phyloP scores from a whole-genome alignment of 2,329 filamentous ascomycete species.

The Venturia asperata region DNA sequence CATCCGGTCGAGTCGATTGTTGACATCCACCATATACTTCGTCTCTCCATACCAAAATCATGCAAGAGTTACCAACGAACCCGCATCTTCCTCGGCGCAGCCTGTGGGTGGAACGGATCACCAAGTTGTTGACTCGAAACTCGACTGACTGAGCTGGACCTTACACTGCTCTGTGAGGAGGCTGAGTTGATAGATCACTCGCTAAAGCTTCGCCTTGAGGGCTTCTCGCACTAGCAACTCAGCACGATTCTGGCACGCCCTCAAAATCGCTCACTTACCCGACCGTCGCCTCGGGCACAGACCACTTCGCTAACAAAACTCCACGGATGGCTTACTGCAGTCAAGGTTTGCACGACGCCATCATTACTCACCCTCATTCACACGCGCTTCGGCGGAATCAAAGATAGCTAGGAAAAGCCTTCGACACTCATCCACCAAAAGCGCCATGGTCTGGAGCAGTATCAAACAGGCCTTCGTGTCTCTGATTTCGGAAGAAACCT shows the following conservation, averaged over 20 bases:
- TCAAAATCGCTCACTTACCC: background rate
- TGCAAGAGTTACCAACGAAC: background rate
- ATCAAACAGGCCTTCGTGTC: background rate
- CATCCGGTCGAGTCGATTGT: background rate
- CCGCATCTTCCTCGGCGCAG: background rate
- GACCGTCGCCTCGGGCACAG: background rate
- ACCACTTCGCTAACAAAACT: no score
- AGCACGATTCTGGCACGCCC: background rate
- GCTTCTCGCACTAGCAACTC: constrained; percentile 26
- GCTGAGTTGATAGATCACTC: constrained; percentile 7
- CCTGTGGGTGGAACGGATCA: background rate
- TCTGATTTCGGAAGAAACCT: constrained; percentile 21
- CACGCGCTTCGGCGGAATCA: background rate
- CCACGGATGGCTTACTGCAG: background rate
- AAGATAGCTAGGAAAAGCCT: background rate
- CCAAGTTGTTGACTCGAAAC: background rate
- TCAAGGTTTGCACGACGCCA: background rate
- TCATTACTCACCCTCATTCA: background rate
- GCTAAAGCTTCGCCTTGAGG: constrained; percentile 14
- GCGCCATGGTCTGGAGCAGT: background rate
- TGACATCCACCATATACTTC: background rate
- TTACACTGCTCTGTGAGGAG: background rate
- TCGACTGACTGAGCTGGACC: background rate
- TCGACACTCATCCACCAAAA: background rate
- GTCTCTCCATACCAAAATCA: background rate